A percentile compares a stretch with the other conserved stretches of the same genome.
phyloP scores from a whole-genome alignment of 2,329 filamentous ascomycete genomes.

The Uncinocarpus reesii region DNA sequence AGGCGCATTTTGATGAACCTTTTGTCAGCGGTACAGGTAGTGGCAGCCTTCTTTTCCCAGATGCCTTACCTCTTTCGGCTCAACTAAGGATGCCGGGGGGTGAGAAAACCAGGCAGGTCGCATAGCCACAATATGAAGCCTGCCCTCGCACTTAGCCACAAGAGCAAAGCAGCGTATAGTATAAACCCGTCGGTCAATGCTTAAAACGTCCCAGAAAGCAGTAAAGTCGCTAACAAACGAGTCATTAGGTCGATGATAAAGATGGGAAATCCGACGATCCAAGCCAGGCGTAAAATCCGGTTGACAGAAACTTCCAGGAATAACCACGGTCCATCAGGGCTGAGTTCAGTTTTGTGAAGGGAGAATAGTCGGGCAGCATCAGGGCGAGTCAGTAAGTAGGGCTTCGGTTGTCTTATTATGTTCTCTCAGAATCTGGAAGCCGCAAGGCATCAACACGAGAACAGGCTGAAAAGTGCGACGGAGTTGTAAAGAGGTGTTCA shows the following conservation, averaged over 20 bases:
- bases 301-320: too few relatives aligned
- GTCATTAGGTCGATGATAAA: too few relatives aligned
- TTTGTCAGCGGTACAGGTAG: not conserved
- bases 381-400: not conserved
- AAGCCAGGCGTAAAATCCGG: too few relatives aligned
- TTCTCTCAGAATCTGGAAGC: not conserved
- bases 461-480: not conserved
- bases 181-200: not conserved
- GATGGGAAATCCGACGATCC: not conserved
- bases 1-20: not conserved
- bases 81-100: not conserved
- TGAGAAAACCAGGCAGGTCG: not conserved
- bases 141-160: not conserved
- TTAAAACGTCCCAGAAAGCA: not conserved
- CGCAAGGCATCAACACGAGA: not conserved
- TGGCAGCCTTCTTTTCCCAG: not conserved
- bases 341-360: not conserved
- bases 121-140: not conserved
- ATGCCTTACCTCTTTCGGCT: conserved; percentile 1
- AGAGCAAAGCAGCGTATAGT: not conserved
- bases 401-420: not conserved
- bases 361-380: not conserved
- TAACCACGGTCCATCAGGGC: too few relatives aligned
- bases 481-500: not conserved
- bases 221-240: too few relatives aligned